Percentiles rank a stretch among this genome's conserved stretches.
Evolutionary conservation across 352 stramenopile genomes (phyloP).

Genomic region (Phytophthora boehmeriae): DNA sequence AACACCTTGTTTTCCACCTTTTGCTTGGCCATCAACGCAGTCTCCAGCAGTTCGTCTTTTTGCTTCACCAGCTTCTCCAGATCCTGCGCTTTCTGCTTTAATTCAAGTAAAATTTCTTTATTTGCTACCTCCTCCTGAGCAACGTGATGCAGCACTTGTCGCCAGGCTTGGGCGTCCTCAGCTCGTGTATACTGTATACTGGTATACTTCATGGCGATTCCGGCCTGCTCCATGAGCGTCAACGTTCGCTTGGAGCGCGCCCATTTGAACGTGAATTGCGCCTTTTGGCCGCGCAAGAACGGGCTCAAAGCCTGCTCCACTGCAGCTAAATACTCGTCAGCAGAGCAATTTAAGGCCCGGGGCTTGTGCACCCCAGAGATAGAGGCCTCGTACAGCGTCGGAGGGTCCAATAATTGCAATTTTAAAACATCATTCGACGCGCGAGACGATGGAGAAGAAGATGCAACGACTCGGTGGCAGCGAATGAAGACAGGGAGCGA

Average conservation of each 20-base stretch:
- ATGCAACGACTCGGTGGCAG: neutral
- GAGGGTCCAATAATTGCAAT: conserved; percentile 38
- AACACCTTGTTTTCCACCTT: conserved; percentile 47
- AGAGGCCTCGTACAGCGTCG: conserved; percentile 34
- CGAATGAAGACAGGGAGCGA: neutral
- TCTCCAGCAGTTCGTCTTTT: conserved; percentile 57
- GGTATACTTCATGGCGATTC: conserved; percentile 65
- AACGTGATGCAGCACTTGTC: conserved; percentile 39
- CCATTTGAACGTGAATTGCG: conserved; percentile 54
- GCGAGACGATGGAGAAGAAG: neutral
- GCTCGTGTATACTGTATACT: conserved; percentile 33
- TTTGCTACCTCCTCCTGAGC: conserved; percentile 14
- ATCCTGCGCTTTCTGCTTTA: conserved; percentile 27
- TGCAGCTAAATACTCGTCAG: conserved; percentile 35
- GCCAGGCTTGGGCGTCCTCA: conserved; percentile 19
- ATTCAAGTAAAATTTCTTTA: conserved; percentile 13
- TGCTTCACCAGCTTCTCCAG: conserved; percentile 42
- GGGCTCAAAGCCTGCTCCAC: conserved; percentile 30
- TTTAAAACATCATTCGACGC: conserved; percentile 15
- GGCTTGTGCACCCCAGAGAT: conserved; percentile 47
- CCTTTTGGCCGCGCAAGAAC: neutral
- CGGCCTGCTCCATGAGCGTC: conserved; percentile 58
- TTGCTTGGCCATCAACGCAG: conserved; percentile 49
- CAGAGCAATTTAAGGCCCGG: conserved; percentile 47
- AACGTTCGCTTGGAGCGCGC: conserved; percentile 31